Percentiles rank a stretch among this genome's conserved stretches.
Evolutionary conservation across 805 yeast genomes (phyloP).

Genomic region (Spathaspora girioi): DNA sequence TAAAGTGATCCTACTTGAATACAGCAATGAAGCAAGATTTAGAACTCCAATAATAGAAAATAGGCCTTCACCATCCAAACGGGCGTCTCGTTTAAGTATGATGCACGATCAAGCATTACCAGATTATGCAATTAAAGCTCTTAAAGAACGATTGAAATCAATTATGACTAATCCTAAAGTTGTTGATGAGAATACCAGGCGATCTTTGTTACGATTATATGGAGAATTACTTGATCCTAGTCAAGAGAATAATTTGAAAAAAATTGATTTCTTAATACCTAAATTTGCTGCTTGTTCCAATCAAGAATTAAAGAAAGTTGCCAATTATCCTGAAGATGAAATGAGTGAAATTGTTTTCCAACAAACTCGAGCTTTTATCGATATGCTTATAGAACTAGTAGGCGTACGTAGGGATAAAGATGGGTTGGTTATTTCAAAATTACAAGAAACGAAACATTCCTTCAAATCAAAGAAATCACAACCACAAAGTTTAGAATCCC

Average conservation of each 20-base stretch:
- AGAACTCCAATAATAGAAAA: slow-evolving; percentile 22
- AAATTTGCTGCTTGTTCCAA: slow-evolving; percentile 52
- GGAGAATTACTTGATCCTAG: slow-evolving; percentile 53
- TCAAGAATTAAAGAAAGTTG: slow-evolving; percentile 46
- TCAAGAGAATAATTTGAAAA: slow-evolving; percentile 28
- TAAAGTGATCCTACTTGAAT: slow-evolving; percentile 55
- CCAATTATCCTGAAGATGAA: slow-evolving; percentile 24
- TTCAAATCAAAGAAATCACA: slow-evolving; percentile 22
- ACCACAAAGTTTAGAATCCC: slow-evolving; percentile 1
- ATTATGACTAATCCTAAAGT: slow-evolving; percentile 44
- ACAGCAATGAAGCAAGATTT: slow-evolving; percentile 63
- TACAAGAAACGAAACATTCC: slow-evolving; percentile 23
- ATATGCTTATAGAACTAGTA: slow-evolving; percentile 33
- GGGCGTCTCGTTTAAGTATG: slow-evolving; percentile 1
- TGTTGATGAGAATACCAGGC: slow-evolving; percentile 48
- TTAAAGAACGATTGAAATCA: slow-evolving; percentile 40
- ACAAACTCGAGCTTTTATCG: slow-evolving; percentile 34
- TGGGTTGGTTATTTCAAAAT: slow-evolving; percentile 37
- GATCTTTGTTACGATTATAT: slow-evolving; percentile 60
- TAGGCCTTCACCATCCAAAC: background rate
- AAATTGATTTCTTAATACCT: slow-evolving; percentile 45
- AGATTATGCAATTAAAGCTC: slow-evolving; percentile 28
- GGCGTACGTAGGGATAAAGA: slow-evolving; percentile 27
- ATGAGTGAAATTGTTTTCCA: slow-evolving; percentile 30
- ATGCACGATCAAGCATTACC: slow-evolving; percentile 31